phyloP scores from a whole-genome alignment of 176 grass and related monocot species.

The sorghum (Sorghum bicolor) region Sorghum_bicolor_NCBIv3 NC_012872.2:71655501-71656000 shows the following conservation, averaged over 20 bases:
- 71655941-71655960: too few species aligned
- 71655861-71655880: not conserved
- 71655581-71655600: conserved; percentile 59
- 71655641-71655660: conserved; percentile 26
- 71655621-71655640: conserved; percentile 70
- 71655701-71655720: conserved; percentile 54
- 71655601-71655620: conserved; percentile 74
- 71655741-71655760: not conserved
- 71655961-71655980: too few species aligned
- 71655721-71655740: not conserved
- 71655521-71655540: conserved; percentile 78
- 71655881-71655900: not conserved
- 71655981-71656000: too few species aligned
- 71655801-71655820: not conserved
- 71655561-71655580: conserved; percentile 77
- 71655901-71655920: too few species aligned
- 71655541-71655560: conserved; percentile 59
- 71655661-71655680: conserved; percentile 70
- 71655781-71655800: not conserved
- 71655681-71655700: conserved; percentile 60
- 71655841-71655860: not conserved
- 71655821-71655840: not conserved
- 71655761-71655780: not conserved
- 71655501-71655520: conserved; percentile 69
- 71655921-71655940: too few species aligned